Evolutionary conservation across 148 eudicot species (phyloP).

Genomic region (Rhododendron molle): DNA sequence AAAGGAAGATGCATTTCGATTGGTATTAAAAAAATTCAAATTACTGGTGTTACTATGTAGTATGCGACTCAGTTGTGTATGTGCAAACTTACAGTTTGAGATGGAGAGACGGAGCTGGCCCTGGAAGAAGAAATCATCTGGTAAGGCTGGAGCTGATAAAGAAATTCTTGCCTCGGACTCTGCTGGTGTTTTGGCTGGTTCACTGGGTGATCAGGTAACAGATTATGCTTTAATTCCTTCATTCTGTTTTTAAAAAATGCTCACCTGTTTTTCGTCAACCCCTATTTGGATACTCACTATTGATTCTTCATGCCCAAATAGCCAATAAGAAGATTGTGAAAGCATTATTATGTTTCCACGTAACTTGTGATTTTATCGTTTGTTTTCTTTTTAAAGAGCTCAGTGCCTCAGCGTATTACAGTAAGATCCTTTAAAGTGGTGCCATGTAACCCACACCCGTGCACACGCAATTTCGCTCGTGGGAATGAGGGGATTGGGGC

Average conservation of each 20-base stretch:
- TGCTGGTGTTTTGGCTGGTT: conserved; percentile 41
- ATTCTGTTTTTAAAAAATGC: neutral
- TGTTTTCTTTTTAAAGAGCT: neutral
- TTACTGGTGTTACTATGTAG: neutral
- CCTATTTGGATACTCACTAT: neutral
- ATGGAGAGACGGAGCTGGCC: conserved; percentile 98
- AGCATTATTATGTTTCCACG: neutral
- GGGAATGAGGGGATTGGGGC: neutral
- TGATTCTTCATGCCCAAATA: neutral
- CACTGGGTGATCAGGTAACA: conserved; percentile 60
- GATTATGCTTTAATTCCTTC: neutral
- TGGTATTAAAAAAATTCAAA: neutral
- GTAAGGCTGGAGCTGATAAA: conserved; percentile 67
- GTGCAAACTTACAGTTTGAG: conserved; percentile 20
- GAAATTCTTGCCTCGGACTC: conserved; percentile 50
- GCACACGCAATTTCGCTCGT: neutral
- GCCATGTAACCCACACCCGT: neutral
- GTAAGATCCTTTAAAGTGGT: neutral
- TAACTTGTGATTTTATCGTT: neutral
- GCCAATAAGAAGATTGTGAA: neutral
- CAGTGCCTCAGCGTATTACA: neutral
- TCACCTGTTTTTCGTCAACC: neutral
- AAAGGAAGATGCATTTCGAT: neutral
- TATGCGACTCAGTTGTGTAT: neutral
- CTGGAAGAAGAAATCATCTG: conserved; percentile 94